These are phyloP conservation scores for Metarhizium album DNA, from an alignment of 2,329 filamentous ascomycete species.

Conservation along the genomic window DNA sequence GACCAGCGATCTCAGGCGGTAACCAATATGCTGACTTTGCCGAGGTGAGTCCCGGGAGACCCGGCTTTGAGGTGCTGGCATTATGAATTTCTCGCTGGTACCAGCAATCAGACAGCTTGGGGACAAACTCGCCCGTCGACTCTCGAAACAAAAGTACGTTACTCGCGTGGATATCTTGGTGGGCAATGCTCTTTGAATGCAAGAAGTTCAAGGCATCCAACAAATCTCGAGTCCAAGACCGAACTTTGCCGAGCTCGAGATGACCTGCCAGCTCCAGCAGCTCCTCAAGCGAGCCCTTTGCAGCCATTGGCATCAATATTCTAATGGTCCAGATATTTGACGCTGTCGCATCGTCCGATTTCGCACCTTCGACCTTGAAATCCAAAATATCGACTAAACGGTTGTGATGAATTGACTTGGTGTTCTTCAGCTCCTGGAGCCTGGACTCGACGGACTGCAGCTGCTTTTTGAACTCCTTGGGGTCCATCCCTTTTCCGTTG, in stretches of 20 bases:
- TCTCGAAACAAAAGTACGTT: constrained; percentile 72
- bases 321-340: constrained; percentile 56
- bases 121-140: constrained; percentile 54
- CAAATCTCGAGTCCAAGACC: constrained; percentile 84
- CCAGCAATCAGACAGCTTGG: constrained; percentile 64
- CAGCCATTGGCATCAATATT: constrained; percentile 64
- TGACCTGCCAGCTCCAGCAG: constrained; percentile 69
- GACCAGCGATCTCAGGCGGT: constrained; percentile 62
- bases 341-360: constrained; percentile 25
- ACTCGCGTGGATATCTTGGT: constrained; percentile 69
- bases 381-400: constrained; percentile 73
- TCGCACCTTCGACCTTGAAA: constrained; percentile 60
- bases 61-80: constrained; percentile 42
- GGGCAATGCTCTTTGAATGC: constrained; percentile 73
- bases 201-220: constrained; percentile 81
- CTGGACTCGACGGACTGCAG: constrained; percentile 67
- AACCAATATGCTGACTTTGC: constrained; percentile 75
- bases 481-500: constrained; percentile 44
- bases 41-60: constrained; percentile 42
- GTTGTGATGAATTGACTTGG: constrained; percentile 64
- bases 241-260: constrained; percentile 63
- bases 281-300: constrained; percentile 74
- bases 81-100: constrained; percentile 59
- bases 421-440: constrained; percentile 61
- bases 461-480: constrained; percentile 59